These are phyloP conservation scores for Coccomyxa subellipsoidea DNA, from an alignment of 163 green algal genomes.

Conservation along the genomic window DNA sequence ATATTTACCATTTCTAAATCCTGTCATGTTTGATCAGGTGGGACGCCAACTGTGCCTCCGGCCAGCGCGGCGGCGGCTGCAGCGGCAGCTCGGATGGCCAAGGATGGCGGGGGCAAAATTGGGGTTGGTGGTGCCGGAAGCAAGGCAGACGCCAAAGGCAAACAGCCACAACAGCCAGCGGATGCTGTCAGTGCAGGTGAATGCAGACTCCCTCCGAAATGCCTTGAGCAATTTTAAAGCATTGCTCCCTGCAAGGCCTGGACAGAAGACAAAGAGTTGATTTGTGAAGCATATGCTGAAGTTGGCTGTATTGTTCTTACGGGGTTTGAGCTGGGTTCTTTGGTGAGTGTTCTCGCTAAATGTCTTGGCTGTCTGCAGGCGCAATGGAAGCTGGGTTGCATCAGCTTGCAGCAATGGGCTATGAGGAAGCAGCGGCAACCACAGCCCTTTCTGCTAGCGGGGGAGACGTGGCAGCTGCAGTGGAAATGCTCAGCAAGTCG, in stretches of 20 bases:
- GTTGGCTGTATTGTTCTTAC: no score
- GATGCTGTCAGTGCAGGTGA: neutral
- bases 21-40: neutral
- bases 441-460: neutral
- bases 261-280: no score
- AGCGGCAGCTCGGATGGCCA: constrained; percentile 9
- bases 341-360: neutral
- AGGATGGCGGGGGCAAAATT: neutral
- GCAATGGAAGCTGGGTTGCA: neutral
- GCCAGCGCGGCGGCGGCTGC: constrained; percentile 9
- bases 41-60: neutral
- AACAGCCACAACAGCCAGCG: neutral
- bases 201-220: neutral
- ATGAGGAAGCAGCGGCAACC: neutral
- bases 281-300: no score
- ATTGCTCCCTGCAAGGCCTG: no score
- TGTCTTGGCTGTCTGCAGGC: neutral
- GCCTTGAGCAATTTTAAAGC: no score
- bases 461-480: neutral
- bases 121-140: neutral
- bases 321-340: no score
- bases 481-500: neutral
- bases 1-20: no score
- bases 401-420: neutral
- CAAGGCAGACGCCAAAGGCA: neutral